Base-by-base conservation (phyloP, 495 filamentous ascomycete species). In the Aspergillus heteromorphus region DNA sequence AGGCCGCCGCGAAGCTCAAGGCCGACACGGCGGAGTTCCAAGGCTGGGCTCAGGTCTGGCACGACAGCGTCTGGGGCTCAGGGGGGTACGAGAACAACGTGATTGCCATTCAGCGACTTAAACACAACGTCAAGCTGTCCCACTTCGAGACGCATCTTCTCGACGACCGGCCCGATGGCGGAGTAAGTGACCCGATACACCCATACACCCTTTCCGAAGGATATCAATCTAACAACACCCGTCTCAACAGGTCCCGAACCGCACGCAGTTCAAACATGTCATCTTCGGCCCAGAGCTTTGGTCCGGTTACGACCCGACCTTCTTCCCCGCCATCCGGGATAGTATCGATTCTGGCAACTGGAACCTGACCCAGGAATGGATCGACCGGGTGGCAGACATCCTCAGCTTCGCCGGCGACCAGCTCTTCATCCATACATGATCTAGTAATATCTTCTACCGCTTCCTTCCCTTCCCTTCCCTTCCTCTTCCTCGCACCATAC, bases 261-360 rank as follows among this genome's bases (percentile, higher is more conserved):
- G 93, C 56, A 88, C 88, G 20, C 95, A 97, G 73, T 98, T 90
- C 77, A 96, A 93, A 66, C 95, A 98, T 72, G 81, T 96, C 61
- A 59, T 98, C 48, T 93, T 89, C 61, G 91, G 85, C 0, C 93
- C 93, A 13, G 82, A 90, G 64, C 71, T 81, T 6, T 92, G 90
- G 88, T 84, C 83, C 45, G 84, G 84, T 48, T 83, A 88, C 66
- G 84, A 90, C 47, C 80, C 83, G 42, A 80, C 85, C 0, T 86
- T 83, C 57, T 97, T 97, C 72, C 93, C 93, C 7, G 84, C 82
- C 14, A 85, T 97, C 56, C 79, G 89, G 38, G 93, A 97, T 68
- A 84, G 87, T 19, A 74, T 97, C 49, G 79, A 87, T 57, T 75
- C 77, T 1, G 79, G 79, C 16, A 80, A 97, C 63, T 92, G 85